Percentiles rank a stretch among this genome's conserved stretches.
phyloP scores from a whole-genome alignment of 176 grass and related monocot genomes.

The Rhynchospora pubera region DNA sequence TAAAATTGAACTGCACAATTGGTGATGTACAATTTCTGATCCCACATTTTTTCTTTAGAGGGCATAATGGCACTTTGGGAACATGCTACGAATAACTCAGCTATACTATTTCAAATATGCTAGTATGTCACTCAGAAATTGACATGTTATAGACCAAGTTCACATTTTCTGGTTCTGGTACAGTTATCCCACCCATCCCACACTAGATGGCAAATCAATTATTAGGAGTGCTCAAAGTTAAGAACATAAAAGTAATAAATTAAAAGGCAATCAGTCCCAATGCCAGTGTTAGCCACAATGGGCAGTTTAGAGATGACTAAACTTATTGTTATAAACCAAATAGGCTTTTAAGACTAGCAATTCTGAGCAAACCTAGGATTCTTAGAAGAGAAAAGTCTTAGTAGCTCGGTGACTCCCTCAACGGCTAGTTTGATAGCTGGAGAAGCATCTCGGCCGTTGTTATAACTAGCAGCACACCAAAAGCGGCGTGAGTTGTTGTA shows the following conservation, averaged over 20 bases:
- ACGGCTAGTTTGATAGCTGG: constrained; percentile 28
- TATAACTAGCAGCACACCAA: constrained; percentile 7
- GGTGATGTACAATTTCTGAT: background rate
- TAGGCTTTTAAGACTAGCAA: background rate
- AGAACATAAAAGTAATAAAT: background rate
- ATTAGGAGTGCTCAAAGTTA: background rate
- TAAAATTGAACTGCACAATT: background rate
- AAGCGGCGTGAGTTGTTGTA: background rate
- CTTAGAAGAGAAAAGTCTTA: constrained; percentile 47
- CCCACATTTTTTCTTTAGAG: background rate
- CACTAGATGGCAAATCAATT: background rate
- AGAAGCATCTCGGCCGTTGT: background rate
- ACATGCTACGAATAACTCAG: background rate
- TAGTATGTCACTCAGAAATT: background rate
- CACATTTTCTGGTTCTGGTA: background rate
- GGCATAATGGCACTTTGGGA: too few species aligned
- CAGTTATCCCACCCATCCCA: background rate
- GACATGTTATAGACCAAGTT: background rate
- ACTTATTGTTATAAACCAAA: background rate
- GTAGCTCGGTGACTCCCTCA: constrained; percentile 53
- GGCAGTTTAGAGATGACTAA: background rate
- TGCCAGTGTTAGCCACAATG: background rate
- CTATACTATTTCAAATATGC: background rate
- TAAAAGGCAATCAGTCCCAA: too few species aligned
- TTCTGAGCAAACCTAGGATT: constrained; percentile 34